Conservation (phyloP, 371 early-diverging fungal species). For the Scutellospora calospora region DNA sequence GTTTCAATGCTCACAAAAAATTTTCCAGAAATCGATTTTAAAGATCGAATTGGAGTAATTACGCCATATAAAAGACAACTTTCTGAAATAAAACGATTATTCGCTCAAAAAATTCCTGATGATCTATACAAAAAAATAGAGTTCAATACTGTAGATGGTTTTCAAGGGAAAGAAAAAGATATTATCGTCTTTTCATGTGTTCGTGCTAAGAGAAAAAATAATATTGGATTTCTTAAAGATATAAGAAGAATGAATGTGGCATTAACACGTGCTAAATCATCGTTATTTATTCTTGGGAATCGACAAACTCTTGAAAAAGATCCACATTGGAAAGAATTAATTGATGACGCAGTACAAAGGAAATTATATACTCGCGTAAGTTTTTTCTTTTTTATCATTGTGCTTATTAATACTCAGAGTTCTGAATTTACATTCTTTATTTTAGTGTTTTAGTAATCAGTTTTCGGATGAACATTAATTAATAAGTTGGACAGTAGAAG, state of each 20-base stretch:
- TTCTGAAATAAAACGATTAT: conserved; percentile 70
- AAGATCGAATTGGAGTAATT: conserved; percentile 84
- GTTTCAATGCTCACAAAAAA: conserved; percentile 66
- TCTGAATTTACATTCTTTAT: no score
- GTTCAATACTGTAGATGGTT: conserved; percentile 97
- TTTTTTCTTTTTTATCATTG: no score
- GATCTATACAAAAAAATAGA: conserved; percentile 79
- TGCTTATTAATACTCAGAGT: no score
- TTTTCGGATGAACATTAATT: no score
- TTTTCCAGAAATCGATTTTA: conserved; percentile 72
- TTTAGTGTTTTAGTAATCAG: no score
- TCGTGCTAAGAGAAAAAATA: conserved; percentile 72
- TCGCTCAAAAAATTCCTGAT: conserved; percentile 70
- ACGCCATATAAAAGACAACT: conserved; percentile 94
- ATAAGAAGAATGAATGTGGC: conserved; percentile 94
- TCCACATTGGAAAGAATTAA: conserved; percentile 74
- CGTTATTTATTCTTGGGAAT: conserved; percentile 92
- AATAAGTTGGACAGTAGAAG: no score
- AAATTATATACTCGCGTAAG: no score
- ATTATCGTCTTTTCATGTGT: conserved; percentile 96
- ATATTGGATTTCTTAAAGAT: conserved; percentile 95
- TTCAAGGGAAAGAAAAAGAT: conserved; percentile 99
- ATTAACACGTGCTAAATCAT: conserved; percentile 90
- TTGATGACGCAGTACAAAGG: conserved; percentile 58
- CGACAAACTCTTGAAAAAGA: conserved; percentile 66